Evolutionary conservation across 2,329 filamentous ascomycete species (phyloP), one percentile per base, ranked within the genome.

Genomic region (Helotiales sp.): DNA sequence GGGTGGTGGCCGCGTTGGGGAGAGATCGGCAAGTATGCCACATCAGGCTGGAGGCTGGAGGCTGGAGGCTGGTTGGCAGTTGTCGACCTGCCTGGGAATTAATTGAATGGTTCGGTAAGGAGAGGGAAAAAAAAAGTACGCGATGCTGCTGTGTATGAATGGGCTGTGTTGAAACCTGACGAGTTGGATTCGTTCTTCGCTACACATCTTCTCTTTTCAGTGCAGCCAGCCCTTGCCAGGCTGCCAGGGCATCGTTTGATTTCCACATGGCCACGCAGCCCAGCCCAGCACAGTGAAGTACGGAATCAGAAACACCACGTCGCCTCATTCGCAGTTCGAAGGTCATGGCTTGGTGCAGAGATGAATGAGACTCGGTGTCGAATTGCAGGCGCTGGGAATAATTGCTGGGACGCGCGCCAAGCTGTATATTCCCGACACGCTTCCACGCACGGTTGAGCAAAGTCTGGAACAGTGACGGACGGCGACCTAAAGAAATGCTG

Each of bases 111-210:
- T 20, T n/a, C 17, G 40, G 40, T n/a, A 20, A 20, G 30, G 30
- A 11, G 30, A 11, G 30, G 30, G 40, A 17, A 17, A 13, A 15
- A 43, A 20, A 4, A 43, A 20, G 40, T 1, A 43, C 40, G 40
- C 40, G 40, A 43, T 43, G 40, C 15, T 43, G 47, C 52, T 10
- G 28, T 55, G 52, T 32, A 24, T 57, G 52, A 20, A 24, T 57
- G 52, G 52, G 52, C 52, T 37, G 52, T 57, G 52, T 37, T 57
- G 52, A 57, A 57, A 57, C 52, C 52, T 57, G 52, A 40, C 52
- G 32, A 57, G 52, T 57, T 37, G 32, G 37, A 20, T 15, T 40
- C 10, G 6, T 37, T 37, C 13, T 57, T 57, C 52, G 52, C 52
- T 57, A 57, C 52, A 57, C 52, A 40, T 57, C 28, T 55, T 54